Evolutionary conservation across 139 green algal species (phyloP).

Genomic region (Parachlorella kessleri): DNA sequence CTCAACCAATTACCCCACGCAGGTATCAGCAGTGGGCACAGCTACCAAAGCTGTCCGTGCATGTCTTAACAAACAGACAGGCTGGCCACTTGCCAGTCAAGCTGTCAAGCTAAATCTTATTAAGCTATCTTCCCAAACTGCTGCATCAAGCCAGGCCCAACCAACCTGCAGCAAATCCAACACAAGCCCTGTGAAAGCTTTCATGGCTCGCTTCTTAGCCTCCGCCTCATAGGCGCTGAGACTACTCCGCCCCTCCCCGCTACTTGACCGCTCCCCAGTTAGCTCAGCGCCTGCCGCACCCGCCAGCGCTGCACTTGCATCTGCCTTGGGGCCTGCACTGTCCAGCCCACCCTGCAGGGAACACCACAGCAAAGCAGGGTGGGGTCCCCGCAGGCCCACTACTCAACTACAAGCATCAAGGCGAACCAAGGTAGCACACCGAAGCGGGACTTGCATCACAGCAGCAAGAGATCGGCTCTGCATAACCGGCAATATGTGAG

Average conservation of each 20-base stretch:
- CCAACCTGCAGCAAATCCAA: constrained; percentile 35
- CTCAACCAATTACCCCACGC: too few relatives aligned
- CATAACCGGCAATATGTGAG: too few relatives aligned
- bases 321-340: too few relatives aligned
- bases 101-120: constrained; percentile 1
- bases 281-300: neutral
- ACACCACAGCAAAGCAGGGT: neutral
- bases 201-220: constrained; percentile 30
- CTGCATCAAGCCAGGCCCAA: too few relatives aligned
- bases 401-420: too few relatives aligned
- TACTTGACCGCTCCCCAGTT: too few relatives aligned
- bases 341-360: neutral
- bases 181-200: constrained; percentile 46
- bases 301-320: neutral
- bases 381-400: too few relatives aligned
- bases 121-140: neutral
- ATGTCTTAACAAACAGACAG: neutral
- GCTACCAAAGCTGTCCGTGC: too few relatives aligned
- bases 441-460: too few relatives aligned
- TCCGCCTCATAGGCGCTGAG: constrained; percentile 39
- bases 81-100: constrained; percentile 4
- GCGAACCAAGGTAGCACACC: too few relatives aligned
- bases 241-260: neutral
- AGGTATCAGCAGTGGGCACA: too few relatives aligned
- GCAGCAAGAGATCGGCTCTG: too few relatives aligned